Conservation (phyloP, 306 rosid genomes). For the Begonia peltatifolia region DNA sequence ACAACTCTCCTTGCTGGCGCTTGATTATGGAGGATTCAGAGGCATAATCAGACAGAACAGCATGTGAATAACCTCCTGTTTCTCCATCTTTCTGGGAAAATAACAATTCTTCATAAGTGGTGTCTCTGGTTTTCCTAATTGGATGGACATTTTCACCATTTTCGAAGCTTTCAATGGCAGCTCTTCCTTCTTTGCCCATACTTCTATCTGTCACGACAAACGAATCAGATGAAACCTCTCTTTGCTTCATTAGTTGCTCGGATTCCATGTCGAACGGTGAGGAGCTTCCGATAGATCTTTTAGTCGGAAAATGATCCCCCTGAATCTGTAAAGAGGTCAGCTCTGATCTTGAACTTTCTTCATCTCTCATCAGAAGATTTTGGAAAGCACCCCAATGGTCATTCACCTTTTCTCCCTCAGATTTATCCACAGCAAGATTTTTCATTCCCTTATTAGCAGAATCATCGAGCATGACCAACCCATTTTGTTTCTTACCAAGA, state of each 20-base stretch:
- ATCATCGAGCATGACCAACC: slow-evolving; percentile 21
- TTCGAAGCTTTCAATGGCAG: slow-evolving; percentile 25
- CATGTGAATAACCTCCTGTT: slow-evolving; percentile 25
- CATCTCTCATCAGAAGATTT: slow-evolving; percentile 66
- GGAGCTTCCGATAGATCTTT: slow-evolving; percentile 30
- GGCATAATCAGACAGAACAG: slow-evolving; percentile 17
- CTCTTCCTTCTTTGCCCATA: slow-evolving; percentile 17
- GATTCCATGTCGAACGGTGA: slow-evolving; percentile 22
- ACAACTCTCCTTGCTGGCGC: slow-evolving; percentile 61
- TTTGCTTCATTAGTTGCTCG: slow-evolving; percentile 27
- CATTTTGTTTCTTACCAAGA: slow-evolving; percentile 37
- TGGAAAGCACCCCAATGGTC: slow-evolving; percentile 86
- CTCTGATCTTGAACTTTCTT: slow-evolving; percentile 29
- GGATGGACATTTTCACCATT: slow-evolving; percentile 31
- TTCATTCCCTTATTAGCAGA: slow-evolving; percentile 25
- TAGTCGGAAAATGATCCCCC: slow-evolving; percentile 29
- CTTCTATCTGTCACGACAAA: slow-evolving; percentile 38
- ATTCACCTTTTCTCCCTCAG: slow-evolving; percentile 30
- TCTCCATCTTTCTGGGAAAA: slow-evolving; percentile 37
- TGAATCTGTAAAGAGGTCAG: slow-evolving; percentile 19
- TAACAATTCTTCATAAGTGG: slow-evolving; percentile 36
- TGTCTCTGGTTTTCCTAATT: slow-evolving; percentile 25
- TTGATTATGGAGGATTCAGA: slow-evolving; percentile 27
- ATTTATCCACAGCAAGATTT: slow-evolving; percentile 11
- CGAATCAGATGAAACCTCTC: slow-evolving; percentile 45